These are phyloP conservation scores for Penicillium psychrosexuale DNA, from an alignment of 2,329 filamentous ascomycete species.

Conservation along the genomic window DNA sequence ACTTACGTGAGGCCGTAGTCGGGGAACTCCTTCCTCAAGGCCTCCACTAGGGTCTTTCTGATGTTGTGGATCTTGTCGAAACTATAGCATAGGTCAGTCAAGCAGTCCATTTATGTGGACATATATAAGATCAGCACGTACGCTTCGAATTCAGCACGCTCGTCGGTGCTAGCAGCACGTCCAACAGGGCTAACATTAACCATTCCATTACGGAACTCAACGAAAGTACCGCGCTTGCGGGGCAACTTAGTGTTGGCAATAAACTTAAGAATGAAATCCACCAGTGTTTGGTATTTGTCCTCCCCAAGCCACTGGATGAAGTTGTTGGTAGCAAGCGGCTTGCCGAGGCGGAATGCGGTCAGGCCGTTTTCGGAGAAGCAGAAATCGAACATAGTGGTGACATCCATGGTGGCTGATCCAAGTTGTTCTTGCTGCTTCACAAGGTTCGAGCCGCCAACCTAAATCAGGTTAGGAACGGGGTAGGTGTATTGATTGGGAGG, in stretches of 20 bases:
- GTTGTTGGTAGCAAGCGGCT: constrained; percentile 69
- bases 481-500: not conserved
- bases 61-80: constrained; percentile 78
- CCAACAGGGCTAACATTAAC: constrained; percentile 63
- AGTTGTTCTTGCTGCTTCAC: constrained; percentile 95
- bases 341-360: constrained; percentile 80
- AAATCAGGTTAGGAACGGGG: constrained; percentile 16
- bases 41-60: constrained; percentile 70
- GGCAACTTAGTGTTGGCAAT: constrained; percentile 61
- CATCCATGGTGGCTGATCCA: constrained; percentile 63
- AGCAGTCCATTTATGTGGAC: not conserved
- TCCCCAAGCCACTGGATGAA: constrained; percentile 95
- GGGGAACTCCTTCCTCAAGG: constrained; percentile 75
- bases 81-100: constrained; percentile 24
- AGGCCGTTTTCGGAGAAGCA: constrained; percentile 97
- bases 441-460: constrained; percentile 84
- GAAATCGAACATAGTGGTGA: constrained; percentile 90
- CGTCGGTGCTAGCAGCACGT: constrained; percentile 75
- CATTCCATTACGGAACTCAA: constrained; percentile 66
- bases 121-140: constrained; percentile 23
- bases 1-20: constrained; percentile 80
- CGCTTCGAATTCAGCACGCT: constrained; percentile 77
- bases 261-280: constrained; percentile 58
- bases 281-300: constrained; percentile 63
- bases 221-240: constrained; percentile 63